Evolutionary conservation across 495 filamentous ascomycete genomes (phyloP).

Genomic region (Aspergillus sparsus): DNA sequence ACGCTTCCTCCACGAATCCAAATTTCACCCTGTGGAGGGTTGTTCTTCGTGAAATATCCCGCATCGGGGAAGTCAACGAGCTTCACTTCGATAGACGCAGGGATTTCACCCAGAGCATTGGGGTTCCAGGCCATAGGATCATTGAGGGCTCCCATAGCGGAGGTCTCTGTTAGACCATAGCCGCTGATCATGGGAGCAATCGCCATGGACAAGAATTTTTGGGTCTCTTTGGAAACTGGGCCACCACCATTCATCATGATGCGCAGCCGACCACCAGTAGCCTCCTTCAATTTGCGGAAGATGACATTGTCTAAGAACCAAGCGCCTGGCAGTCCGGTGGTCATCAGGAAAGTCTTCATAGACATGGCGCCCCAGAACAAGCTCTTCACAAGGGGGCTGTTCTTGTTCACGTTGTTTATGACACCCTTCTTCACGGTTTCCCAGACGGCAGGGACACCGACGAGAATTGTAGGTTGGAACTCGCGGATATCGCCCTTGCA

Average conservation of each 20-base stretch:
- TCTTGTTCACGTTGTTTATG: conserved; percentile 77
- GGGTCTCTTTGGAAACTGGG: conserved; percentile 82
- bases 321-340: conserved; percentile 71
- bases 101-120: conserved; percentile 74
- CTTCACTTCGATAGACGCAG: conserved; percentile 85
- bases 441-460: conserved; percentile 96
- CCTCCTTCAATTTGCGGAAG: conserved; percentile 90
- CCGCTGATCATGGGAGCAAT: conserved; percentile 87
- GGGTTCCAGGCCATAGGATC: conserved; percentile 90
- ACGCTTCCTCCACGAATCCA: conserved; percentile 85
- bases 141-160: conserved; percentile 90
- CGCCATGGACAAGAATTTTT: conserved; percentile 84
- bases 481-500: conserved; percentile 96
- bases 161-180: conserved; percentile 96
- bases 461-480: conserved; percentile 85
- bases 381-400: conserved; percentile 69
- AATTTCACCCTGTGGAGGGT: conserved; percentile 91
- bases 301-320: conserved; percentile 71
- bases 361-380: conserved; percentile 92
- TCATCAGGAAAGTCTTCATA: conserved; percentile 78
- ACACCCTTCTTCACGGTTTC: conserved; percentile 99
- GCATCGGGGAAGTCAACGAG: conserved; percentile 94
- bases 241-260: conserved; percentile 87
- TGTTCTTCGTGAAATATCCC: conserved; percentile 83
- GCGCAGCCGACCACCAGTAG: conserved; percentile 78